These are phyloP conservation scores for Fragaria vesca DNA, from an alignment of 306 rosid genomes.

Conservation along the genomic window DNA sequence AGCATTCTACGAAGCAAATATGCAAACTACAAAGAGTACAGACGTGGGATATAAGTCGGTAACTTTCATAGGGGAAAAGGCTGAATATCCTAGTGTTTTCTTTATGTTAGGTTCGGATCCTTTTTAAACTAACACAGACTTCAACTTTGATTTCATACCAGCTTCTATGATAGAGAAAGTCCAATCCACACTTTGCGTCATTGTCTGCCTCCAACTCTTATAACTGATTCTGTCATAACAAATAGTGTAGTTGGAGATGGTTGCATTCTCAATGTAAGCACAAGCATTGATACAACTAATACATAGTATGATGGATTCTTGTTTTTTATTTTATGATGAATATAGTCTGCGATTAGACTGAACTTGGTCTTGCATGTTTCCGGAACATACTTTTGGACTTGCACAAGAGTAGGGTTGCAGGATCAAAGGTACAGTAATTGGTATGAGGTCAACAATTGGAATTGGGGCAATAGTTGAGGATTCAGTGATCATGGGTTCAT, in stretches of 20 bases:
- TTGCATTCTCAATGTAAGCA: conserved; percentile 43
- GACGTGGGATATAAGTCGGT: conserved; percentile 29
- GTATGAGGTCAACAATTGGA: conserved; percentile 32
- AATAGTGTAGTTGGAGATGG: conserved; percentile 45
- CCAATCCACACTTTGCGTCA: conserved; percentile 36
- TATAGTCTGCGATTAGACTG: not conserved
- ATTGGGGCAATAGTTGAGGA: conserved; percentile 37
- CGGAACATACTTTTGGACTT: conserved; percentile 7
- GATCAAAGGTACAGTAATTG: conserved; percentile 35
- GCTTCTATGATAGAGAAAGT: conserved; percentile 30
- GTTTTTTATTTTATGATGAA: not conserved
- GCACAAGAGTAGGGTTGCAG: conserved; percentile 38
- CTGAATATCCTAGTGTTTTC: conserved; percentile 12
- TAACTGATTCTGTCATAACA: conserved; percentile 28
- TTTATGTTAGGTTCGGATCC: not conserved
- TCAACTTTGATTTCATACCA: conserved; percentile 8
- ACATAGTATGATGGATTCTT: not conserved
- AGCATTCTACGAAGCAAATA: conserved; percentile 43
- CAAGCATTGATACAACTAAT: not conserved
- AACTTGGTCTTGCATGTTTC: not conserved
- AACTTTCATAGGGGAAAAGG: not conserved
- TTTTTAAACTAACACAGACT: conserved; percentile 20
- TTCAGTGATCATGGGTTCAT: conserved; percentile 40
- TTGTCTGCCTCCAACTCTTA: conserved; percentile 37
- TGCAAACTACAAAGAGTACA: conserved; percentile 32